These are phyloP conservation scores for Trichophaea hybrida DNA, from an alignment of 2,329 filamentous ascomycete species.

Conservation along the genomic window DNA sequence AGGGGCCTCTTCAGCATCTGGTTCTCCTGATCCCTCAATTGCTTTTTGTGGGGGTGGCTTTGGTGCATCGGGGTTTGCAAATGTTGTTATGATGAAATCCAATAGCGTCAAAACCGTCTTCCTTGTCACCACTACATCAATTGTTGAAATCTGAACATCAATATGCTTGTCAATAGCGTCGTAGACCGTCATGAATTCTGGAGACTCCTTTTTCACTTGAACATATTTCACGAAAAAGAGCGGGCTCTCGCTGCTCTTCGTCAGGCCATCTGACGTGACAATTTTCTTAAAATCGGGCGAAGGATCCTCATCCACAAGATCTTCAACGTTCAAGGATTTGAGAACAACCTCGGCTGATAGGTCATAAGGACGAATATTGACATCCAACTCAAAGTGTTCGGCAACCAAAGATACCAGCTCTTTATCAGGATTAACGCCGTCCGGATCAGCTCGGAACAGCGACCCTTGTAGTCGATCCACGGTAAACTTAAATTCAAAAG, in stretches of 20 bases:
- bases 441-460: conserved; percentile 70
- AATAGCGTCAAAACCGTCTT: conserved; percentile 82
- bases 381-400: conserved; percentile 72
- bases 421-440: conserved; percentile 59
- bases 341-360: conserved; percentile 87
- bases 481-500: conserved; percentile 92
- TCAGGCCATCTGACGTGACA: conserved; percentile 74
- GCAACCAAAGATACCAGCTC: conserved; percentile 83
- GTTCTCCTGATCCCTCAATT: conserved; percentile 31
- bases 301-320: conserved; percentile 79
- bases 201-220: conserved; percentile 77
- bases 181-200: conserved; percentile 82
- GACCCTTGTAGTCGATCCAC: conserved; percentile 91
- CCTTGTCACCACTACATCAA: conserved; percentile 87
- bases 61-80: conserved; percentile 46
- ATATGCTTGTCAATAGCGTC: conserved; percentile 90
- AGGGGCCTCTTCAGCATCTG: conserved; percentile 31
- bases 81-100: conserved; percentile 88
- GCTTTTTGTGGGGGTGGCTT: conserved; percentile 22
- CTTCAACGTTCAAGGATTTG: conserved; percentile 74
- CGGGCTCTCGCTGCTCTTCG: conserved; percentile 51
- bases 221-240: conserved; percentile 80
- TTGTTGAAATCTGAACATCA: conserved; percentile 79
- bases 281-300: conserved; percentile 91
- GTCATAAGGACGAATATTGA: conserved; percentile 77